Evolutionary conservation across 352 stramenopile genomes (phyloP), one percentile per base, ranked within the genome.

Genomic region (Hyaloperonospora brassicae): DNA sequence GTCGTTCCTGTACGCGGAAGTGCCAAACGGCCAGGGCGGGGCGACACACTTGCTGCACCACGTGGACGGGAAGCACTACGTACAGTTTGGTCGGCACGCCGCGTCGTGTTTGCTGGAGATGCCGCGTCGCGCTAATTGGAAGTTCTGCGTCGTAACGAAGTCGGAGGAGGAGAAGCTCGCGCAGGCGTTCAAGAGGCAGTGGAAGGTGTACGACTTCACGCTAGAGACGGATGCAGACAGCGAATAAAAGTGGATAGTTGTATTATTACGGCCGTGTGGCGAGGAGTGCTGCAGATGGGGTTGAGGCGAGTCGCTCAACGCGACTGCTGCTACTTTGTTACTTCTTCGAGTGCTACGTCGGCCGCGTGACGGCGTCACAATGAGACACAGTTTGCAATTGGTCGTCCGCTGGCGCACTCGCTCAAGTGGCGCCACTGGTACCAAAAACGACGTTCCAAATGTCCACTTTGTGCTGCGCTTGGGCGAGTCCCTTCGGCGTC

Each of bases 121-220:
- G 57, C 82, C 82, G 2, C 73, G 76, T 1, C 73, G 79, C 2
- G 67, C 76, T 25, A 88, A 92, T 57, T 92, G 82, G 82, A 89
- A 90, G 68, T 86, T 79, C 52, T 92, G 82, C 41, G 82, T 92
- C 3, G 69, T 92, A 22, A 62, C 79, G 21, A 90, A 90, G 49
- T 40, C 61, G 1, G 76, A 92, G 17, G 82, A 92, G 50, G 70
- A 82, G 42, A 70, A 70, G 24, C 73, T 90, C 54, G 84, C 79
- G 22, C 62, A 81, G 48, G 60, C 36, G 10, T 90, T 92, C 52
- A 86, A 86, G 52, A 61, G 24, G 13, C 66, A 70, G 38, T 92
- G 79, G 75, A 70, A 79, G 47, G 55, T 61, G n/a, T 90, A 75
- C 27, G 82, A 92, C 64, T 92, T 92, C 36, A 88, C 82, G 31